A percentile compares a stretch with the other conserved stretches of the same genome.
phyloP scores from a whole-genome alignment of 805 yeast species.

The Lipomyces anomalus region DNA sequence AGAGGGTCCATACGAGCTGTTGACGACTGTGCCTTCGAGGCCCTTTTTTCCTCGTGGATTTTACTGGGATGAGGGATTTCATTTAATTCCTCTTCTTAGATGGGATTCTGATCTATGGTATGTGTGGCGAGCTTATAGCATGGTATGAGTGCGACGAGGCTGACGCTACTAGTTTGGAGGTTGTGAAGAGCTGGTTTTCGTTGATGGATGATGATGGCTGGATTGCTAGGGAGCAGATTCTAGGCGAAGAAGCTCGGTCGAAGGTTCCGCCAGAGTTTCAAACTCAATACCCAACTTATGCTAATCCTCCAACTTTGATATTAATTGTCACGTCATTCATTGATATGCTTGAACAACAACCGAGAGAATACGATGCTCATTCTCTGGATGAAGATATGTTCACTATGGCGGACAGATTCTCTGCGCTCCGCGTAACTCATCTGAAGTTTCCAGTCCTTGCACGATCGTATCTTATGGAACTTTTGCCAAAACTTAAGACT shows the following conservation, averaged over 20 bases:
- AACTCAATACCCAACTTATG: constrained; percentile 81
- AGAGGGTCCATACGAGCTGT: constrained; percentile 77
- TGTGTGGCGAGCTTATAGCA: too few relatives aligned
- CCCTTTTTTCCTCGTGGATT: constrained; percentile 95
- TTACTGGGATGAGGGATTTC: constrained; percentile 99
- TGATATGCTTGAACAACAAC: constrained; percentile 5
- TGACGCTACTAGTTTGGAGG: too few relatives aligned
- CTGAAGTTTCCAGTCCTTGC: constrained; percentile 45
- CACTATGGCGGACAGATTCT: not conserved
- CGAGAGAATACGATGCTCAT: constrained; percentile 1
- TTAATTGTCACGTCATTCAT: constrained; percentile 34
- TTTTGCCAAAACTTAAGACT: constrained; percentile 68
- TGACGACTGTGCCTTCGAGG: constrained; percentile 83
- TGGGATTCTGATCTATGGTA: constrained; percentile 48
- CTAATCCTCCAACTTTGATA: constrained; percentile 93
- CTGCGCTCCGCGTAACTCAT: constrained; percentile 41
- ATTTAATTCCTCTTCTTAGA: constrained; percentile 70
- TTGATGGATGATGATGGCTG: constrained; percentile 87
- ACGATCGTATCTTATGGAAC: constrained; percentile 39
- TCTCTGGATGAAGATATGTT: not conserved
- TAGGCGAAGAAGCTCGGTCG: constrained; percentile 85
- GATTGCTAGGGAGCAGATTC: constrained; percentile 92
- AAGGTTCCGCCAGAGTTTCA: constrained; percentile 80
- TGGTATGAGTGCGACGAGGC: too few relatives aligned
- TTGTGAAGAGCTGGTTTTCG: constrained; percentile 80